phyloP scores from a whole-genome alignment of 148 eudicot species.

The Salicornia ramosissima region DNA sequence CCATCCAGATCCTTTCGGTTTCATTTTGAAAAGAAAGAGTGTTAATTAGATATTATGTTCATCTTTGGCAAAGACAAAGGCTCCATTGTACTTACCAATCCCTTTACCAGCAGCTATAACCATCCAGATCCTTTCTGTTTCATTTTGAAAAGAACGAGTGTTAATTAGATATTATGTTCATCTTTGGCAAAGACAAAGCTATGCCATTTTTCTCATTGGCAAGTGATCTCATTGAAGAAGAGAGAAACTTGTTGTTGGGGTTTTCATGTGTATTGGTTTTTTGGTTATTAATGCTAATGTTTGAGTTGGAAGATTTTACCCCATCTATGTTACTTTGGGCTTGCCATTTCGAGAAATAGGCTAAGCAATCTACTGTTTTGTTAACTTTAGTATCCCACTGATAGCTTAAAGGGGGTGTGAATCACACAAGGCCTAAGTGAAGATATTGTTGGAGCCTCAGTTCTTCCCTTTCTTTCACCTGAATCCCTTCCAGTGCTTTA shows the following conservation, averaged over 20 bases:
- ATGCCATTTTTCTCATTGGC: not conserved
- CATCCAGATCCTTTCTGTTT: not conserved
- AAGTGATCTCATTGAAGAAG: too few relatives aligned
- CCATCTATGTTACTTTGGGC: not conserved
- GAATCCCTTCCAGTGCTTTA: too few relatives aligned
- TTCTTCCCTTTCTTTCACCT: too few relatives aligned
- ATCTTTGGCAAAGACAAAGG: not conserved
- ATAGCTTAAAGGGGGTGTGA: too few relatives aligned
- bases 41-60: not conserved
- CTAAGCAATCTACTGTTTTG: too few relatives aligned
- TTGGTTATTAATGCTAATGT: not conserved
- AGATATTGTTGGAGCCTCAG: too few relatives aligned
- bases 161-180: not conserved
- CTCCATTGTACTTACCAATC: too few relatives aligned
- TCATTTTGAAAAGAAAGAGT: not conserved
- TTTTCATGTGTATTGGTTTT: not conserved
- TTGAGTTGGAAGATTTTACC: not conserved
- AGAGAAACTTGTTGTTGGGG: not conserved
- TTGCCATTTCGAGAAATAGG: too few relatives aligned
- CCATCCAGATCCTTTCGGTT: not conserved
- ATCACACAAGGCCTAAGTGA: too few relatives aligned
- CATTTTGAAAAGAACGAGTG: not conserved
- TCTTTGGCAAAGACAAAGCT: not conserved
- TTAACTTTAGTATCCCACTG: too few relatives aligned
- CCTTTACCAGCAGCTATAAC: too few relatives aligned